Conservation (phyloP, 768 basidiomycete genomes). For the Podaxis sp. region DNA sequence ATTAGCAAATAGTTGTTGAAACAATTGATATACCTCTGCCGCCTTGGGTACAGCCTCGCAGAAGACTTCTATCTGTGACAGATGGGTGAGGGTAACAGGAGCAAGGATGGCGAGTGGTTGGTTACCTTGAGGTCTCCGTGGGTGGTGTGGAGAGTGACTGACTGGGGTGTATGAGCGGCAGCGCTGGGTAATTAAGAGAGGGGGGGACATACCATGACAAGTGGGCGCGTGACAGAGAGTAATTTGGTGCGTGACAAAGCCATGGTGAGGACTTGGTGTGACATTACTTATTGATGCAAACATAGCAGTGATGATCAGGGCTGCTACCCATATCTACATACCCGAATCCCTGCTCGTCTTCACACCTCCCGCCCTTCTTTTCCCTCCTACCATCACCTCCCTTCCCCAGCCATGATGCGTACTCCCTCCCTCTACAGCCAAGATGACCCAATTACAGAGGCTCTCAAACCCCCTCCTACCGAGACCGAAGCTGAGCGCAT, state of each 20-base stretch:
- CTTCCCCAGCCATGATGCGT: slow-evolving; percentile 32
- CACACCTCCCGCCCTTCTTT: slow-evolving; percentile 17
- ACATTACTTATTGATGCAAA: slow-evolving; percentile 11
- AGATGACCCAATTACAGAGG: slow-evolving; percentile 71
- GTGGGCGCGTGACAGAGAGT: slow-evolving; percentile 14
- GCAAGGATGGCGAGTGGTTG: slow-evolving; percentile 4
- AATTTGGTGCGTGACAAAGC: slow-evolving; percentile 4
- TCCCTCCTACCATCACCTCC: slow-evolving; percentile 29
- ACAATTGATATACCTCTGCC: slow-evolving; percentile 63
- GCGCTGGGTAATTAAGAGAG: slow-evolving; percentile 1
- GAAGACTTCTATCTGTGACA: slow-evolving; percentile 83
- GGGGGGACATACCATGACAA: slow-evolving; percentile 24
- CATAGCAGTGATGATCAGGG: slow-evolving; percentile 12
- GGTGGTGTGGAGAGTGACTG: slow-evolving; percentile 92
- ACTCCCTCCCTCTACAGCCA: slow-evolving; percentile 71
- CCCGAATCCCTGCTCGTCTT: neutral
- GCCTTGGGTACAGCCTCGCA: slow-evolving; percentile 96
- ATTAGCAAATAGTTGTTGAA: slow-evolving; percentile 7
- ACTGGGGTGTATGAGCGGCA: slow-evolving; percentile 39
- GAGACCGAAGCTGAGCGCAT: slow-evolving; percentile 67
- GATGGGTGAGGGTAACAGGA: neutral
- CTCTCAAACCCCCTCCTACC: slow-evolving; percentile 56
- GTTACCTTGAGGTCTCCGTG: slow-evolving; percentile 90
- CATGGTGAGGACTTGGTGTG: slow-evolving; percentile 16
- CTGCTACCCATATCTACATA: slow-evolving; percentile 2